Evolutionary conservation across 2,329 filamentous ascomycete species (phyloP), one percentile per base, ranked within the genome.

Genomic region (Pezizomycotina sp.): DNA sequence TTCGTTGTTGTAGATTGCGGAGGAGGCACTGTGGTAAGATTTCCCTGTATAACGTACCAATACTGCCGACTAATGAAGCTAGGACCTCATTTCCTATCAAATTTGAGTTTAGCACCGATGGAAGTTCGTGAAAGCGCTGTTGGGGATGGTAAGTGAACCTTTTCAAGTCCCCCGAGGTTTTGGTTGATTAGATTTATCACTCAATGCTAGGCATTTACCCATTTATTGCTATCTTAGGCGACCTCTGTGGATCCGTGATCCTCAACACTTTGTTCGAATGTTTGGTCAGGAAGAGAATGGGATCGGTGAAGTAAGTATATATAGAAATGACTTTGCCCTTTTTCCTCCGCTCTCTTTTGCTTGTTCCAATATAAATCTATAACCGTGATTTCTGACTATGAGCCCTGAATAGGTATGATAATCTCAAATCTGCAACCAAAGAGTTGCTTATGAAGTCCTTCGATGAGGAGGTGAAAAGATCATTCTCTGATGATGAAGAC

Each of bases 381-480:
- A n/a, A n/a, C n/a, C n/a, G n/a, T n/a, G n/a, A n/a, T n/a, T n/a
- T n/a, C n/a, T n/a, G n/a, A n/a, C n/a, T n/a, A n/a, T n/a, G n/a
- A n/a, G n/a, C n/a, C n/a, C n/a, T n/a, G n/a, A n/a, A n/a, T 8
- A 35, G 27, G 16, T 43, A 43, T 30, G 39, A 47, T 23, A 36
- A 34, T 10, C 26, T 49, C 39, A 48, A 47, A 21, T 34, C 37
- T 9, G 45, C 44, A 39, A 48, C 46, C 7, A 42, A 45, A 35
- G 37, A 60, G 36, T 63, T 63, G 60, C 79, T 74, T 2, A 60
- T 84, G 32, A 68, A 71, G 36, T 83, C 82, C 52, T 86, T 82
- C 55, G 79, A 86, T 50, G 77, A 84, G 52, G 83, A 82, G 53
- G 77, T 86, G 9, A 86, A 86, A 58, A 68, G 79, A 9, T 83